Conservation (phyloP, 2,329 filamentous ascomycete genomes). For the Trichoderma sp. region DNA sequence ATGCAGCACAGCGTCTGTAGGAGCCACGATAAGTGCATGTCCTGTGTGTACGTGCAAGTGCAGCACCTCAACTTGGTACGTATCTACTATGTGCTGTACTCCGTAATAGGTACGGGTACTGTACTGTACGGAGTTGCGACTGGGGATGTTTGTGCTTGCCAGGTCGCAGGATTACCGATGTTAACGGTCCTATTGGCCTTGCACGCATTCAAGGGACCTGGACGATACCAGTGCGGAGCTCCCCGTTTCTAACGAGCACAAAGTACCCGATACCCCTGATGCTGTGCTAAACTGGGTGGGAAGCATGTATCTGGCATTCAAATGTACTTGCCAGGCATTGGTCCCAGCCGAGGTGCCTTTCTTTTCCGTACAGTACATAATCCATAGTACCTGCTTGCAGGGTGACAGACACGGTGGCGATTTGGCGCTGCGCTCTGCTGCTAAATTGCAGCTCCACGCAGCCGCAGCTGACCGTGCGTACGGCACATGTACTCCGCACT, state of each 20-base stretch:
- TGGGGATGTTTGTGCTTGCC: neutral
- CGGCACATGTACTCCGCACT: neutral
- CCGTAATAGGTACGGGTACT: too few relatives aligned
- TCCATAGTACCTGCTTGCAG: neutral
- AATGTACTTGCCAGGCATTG: too few relatives aligned
- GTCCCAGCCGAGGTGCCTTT: neutral
- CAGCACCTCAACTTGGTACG: too few relatives aligned
- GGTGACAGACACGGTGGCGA: neutral
- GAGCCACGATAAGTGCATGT: neutral
- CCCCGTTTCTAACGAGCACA: neutral
- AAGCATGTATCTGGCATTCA: too few relatives aligned
- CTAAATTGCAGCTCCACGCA: conserved; percentile 3
- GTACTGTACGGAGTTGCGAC: neutral
- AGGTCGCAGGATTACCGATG: neutral
- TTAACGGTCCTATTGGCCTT: neutral
- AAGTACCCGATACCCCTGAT: too few relatives aligned
- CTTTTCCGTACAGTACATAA: too few relatives aligned
- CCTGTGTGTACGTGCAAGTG: too few relatives aligned
- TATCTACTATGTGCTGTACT: too few relatives aligned
- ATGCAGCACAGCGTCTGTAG: neutral
- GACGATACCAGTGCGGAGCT: neutral
- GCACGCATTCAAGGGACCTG: neutral
- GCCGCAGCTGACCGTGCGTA: neutral
- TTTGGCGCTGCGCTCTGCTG: conserved; percentile 3
- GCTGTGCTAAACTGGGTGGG: neutral